These are phyloP conservation scores for Fusarium sp. DNA, from an alignment of 2,329 filamentous ascomycete species.

Conservation along the genomic window DNA sequence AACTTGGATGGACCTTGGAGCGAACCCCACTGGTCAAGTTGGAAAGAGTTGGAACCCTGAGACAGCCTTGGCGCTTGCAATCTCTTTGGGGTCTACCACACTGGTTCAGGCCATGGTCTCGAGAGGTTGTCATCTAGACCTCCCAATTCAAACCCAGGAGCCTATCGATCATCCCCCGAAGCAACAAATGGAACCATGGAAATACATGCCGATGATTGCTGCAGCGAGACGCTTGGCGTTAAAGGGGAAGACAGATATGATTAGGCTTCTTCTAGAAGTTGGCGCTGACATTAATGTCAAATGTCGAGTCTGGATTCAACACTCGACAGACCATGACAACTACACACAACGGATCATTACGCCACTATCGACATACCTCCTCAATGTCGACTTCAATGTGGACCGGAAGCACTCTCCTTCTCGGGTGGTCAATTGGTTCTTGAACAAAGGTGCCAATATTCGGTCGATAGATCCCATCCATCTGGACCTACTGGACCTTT, in stretches of 20 bases:
- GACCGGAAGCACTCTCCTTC: not conserved
- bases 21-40: not conserved
- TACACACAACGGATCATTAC: not conserved
- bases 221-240: not conserved
- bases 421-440: not conserved
- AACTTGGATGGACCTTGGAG: not conserved
- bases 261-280: not conserved
- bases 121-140: not conserved
- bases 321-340: not conserved
- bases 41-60: not conserved
- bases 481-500: not conserved
- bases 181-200: not conserved
- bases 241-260: not conserved
- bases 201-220: not conserved
- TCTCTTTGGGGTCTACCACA: not conserved
- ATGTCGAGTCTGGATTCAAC: not conserved
- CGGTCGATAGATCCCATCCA: not conserved
- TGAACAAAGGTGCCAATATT: not conserved
- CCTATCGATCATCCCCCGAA: no score
- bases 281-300: not conserved
- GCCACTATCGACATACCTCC: not conserved
- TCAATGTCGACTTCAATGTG: not conserved
- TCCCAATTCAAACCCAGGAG: not conserved
- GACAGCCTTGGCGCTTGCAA: not conserved
- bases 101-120: not conserved